Evolutionary conservation across 73 alveolate species (phyloP).

Genomic region (Tetrahymena thermophila): DNA sequence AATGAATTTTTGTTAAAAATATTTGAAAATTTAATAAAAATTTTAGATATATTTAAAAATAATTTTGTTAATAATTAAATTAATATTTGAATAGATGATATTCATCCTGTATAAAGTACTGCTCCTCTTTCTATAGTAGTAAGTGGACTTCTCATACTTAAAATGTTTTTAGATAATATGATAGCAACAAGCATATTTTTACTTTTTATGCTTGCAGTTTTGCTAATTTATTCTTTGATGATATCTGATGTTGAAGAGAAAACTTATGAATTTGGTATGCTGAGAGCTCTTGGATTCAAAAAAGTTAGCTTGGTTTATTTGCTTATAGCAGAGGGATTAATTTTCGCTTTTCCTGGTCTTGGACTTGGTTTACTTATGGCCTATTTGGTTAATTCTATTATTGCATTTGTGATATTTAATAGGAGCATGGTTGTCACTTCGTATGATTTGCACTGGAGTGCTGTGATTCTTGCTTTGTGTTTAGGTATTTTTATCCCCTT

Average conservation of each 20-base stretch:
- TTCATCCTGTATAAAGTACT: slow-evolving; percentile 8
- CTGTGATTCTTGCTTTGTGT: slow-evolving; percentile 48
- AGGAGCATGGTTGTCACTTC: slow-evolving; percentile 20
- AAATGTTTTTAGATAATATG: slow-evolving; percentile 66
- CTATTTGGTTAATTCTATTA: slow-evolving; percentile 14
- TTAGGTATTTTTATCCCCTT: slow-evolving; percentile 82
- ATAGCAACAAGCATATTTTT: slow-evolving; percentile 69
- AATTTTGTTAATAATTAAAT: background rate
- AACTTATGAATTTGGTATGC: slow-evolving; percentile 92
- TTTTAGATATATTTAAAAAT: too few relatives aligned
- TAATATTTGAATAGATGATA: background rate
- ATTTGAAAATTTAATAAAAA: too few relatives aligned
- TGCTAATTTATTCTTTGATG: slow-evolving; percentile 86
- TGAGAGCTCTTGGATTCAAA: slow-evolving; percentile 87
- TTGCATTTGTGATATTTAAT: slow-evolving; percentile 15
- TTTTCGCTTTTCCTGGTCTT: slow-evolving; percentile 86
- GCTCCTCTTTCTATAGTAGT: slow-evolving; percentile 26
- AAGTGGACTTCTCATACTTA: background rate
- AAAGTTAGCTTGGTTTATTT: slow-evolving; percentile 52
- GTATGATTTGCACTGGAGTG: slow-evolving; percentile 45
- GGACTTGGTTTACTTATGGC: slow-evolving; percentile 67
- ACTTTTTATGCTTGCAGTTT: slow-evolving; percentile 67
- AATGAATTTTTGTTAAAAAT: too few relatives aligned
- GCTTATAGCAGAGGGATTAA: slow-evolving; percentile 62
- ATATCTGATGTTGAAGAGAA: slow-evolving; percentile 88